These are phyloP conservation scores for Physaria fendleri DNA, from an alignment of 345 rosid genomes.

Conservation along the genomic window DNA sequence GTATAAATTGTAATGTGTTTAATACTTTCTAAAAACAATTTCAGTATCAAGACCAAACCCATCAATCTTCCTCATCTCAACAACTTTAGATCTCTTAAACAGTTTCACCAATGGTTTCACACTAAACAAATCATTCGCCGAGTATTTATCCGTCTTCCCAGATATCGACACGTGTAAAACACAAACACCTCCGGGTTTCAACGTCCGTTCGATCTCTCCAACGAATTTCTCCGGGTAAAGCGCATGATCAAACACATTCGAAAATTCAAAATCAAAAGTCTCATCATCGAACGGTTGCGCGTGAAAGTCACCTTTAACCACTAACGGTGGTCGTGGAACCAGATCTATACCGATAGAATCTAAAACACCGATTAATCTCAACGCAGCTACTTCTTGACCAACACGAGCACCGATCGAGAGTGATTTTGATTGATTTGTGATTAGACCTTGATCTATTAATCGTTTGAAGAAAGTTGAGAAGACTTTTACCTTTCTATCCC, in stretches of 20 bases:
- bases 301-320: conserved; percentile 73
- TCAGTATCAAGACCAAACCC: conserved; percentile 96
- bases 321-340: conserved; percentile 74
- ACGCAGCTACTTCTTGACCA: conserved; percentile 94
- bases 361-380: conserved; percentile 64
- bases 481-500: conserved; percentile 76
- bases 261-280: conserved; percentile 78
- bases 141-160: conserved; percentile 71
- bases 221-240: conserved; percentile 67
- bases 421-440: conserved; percentile 52
- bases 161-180: conserved; percentile 67
- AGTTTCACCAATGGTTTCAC: conserved; percentile 45
- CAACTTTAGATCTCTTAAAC: conserved; percentile 51
- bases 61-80: conserved; percentile 60
- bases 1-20: background rate
- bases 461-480: conserved; percentile 54
- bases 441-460: conserved; percentile 33
- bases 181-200: conserved; percentile 60
- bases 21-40: conserved; percentile 60
- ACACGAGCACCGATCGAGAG: conserved; percentile 80
- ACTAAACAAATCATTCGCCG: conserved; percentile 71
- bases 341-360: conserved; percentile 94
- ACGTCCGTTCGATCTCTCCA: conserved; percentile 73
- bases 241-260: conserved; percentile 94
- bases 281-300: conserved; percentile 61